Percentiles rank a stretch among this genome's conserved stretches.
phyloP scores from a whole-genome alignment of 2,329 filamentous ascomycete genomes.

The Tetracladium maxilliforme region DNA sequence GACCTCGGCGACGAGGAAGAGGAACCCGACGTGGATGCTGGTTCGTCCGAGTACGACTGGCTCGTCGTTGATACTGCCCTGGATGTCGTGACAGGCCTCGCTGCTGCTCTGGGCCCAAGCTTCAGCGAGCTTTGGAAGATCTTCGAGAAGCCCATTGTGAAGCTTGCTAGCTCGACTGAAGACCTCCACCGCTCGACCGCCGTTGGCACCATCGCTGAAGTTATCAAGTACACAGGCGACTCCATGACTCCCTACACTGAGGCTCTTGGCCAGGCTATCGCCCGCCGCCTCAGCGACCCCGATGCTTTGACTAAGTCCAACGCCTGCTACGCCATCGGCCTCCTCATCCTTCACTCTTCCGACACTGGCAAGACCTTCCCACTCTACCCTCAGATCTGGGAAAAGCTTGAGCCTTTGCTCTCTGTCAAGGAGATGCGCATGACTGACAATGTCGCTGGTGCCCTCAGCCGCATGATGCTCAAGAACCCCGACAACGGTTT shows the following conservation, averaged over 20 bases:
- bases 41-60: constrained; percentile 96
- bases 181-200: constrained; percentile 78
- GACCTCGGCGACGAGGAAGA: constrained; percentile 76
- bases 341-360: constrained; percentile 69
- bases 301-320: constrained; percentile 91
- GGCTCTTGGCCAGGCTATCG: constrained; percentile 61
- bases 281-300: constrained; percentile 79
- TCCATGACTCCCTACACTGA: constrained; percentile 72
- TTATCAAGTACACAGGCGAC: constrained; percentile 68
- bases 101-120: constrained; percentile 63
- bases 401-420: constrained; percentile 76
- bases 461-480: constrained; percentile 82
- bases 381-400: constrained; percentile 62
- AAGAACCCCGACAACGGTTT: constrained; percentile 75
- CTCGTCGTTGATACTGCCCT: constrained; percentile 87
- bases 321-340: constrained; percentile 78
- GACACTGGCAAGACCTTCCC: constrained; percentile 57
- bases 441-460: constrained; percentile 86
- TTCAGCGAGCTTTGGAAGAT: constrained; percentile 90
- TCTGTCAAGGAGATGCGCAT: constrained; percentile 65
- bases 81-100: constrained; percentile 76
- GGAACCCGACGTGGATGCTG: constrained; percentile 50
- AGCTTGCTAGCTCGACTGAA: constrained; percentile 76
- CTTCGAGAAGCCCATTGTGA: constrained; percentile 83
- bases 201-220: constrained; percentile 85